Evolutionary conservation across 23 red algal species (phyloP).

Genomic region (Gracilaria domingensis): DNA sequence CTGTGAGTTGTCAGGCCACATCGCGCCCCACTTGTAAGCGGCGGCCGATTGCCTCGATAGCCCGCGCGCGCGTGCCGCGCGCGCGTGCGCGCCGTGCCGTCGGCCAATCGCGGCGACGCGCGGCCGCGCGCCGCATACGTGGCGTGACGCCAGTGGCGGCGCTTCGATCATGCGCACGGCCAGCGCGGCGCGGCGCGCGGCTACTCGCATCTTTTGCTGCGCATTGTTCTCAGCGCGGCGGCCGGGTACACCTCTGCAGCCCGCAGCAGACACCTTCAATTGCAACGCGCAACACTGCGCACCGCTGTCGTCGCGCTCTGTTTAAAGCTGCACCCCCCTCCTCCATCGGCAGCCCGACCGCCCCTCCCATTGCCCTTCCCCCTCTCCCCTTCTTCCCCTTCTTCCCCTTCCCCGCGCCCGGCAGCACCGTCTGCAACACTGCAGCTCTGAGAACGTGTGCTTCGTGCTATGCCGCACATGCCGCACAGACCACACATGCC

Average conservation of each 20-base stretch:
- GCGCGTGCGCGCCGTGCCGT: neutral
- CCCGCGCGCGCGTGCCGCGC: neutral
- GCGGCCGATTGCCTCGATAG: neutral
- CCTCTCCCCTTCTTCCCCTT: neutral
- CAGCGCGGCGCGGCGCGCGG: no score
- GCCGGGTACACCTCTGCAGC: no score
- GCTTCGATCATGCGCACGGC: no score
- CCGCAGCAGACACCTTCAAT: no score
- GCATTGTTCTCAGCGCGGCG: no score
- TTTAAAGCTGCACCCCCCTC: neutral
- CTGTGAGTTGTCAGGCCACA: neutral
- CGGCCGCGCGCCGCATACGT: no score
- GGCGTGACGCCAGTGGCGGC: no score
- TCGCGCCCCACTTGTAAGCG: neutral
- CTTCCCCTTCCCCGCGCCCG: neutral
- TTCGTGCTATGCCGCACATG: neutral
- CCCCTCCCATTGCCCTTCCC: neutral
- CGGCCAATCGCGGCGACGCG: neutral
- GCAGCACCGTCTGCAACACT: neutral
- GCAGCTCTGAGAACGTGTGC: neutral
- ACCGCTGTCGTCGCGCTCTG: neutral
- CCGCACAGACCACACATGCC: neutral
- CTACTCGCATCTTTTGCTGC: no score
- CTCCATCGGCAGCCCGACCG: neutral
- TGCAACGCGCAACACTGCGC: neutral